Evolutionary conservation across 345 rosid species (phyloP).

Genomic region (Dipteronia dyeriana): DNA sequence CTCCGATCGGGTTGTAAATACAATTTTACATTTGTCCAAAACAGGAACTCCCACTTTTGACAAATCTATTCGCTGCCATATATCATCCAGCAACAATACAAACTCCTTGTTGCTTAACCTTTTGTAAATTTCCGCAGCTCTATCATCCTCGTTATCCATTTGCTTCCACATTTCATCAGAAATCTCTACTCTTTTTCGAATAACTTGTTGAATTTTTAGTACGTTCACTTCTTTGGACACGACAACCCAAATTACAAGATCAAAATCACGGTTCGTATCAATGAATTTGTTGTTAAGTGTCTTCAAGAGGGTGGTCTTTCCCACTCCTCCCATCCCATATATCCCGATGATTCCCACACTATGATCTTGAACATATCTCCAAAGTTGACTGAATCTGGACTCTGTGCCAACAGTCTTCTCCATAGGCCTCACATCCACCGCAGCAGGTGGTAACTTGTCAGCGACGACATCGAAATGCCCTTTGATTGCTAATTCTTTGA

Average conservation of each 20-base stretch:
- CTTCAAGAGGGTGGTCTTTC: not conserved
- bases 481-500: not conserved
- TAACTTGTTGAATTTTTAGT: not conserved
- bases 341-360: too few species aligned
- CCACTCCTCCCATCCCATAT: not conserved
- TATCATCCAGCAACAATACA: constrained; percentile 19
- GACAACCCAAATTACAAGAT: not conserved
- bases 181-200: not conserved
- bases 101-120: constrained; percentile 3
- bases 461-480: not conserved
- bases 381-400: too few species aligned
- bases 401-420: too few species aligned
- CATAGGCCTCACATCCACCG: not conserved
- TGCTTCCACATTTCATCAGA: not conserved
- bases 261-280: not conserved
- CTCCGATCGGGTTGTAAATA: too few species aligned
- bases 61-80: not conserved
- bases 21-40: too few species aligned
- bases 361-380: too few species aligned
- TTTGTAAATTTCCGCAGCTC: not conserved
- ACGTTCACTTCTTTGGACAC: not conserved
- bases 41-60: too few species aligned
- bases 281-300: not conserved
- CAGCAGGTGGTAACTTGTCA: not conserved
- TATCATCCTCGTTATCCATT: not conserved